Conservation (phyloP, 2,329 filamentous ascomycete species). For the Penicillium freii region DNA sequence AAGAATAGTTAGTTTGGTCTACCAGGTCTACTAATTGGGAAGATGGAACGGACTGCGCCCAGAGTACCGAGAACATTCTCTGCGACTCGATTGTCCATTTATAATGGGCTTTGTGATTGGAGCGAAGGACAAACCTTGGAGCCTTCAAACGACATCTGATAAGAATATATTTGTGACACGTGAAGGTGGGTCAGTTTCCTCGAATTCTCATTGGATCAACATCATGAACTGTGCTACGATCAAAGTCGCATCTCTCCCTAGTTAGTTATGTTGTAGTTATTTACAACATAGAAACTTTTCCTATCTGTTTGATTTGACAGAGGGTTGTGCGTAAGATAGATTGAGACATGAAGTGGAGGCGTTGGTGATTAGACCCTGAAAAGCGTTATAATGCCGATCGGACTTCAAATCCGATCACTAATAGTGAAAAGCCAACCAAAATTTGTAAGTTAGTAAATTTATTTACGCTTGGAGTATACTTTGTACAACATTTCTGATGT, state of each 20-base stretch:
- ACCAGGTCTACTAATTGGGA: neutral
- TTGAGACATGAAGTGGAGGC: neutral
- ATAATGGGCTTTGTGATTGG: neutral
- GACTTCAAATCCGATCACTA: neutral
- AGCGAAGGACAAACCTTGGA: neutral
- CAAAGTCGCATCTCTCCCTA: neutral
- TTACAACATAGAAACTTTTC: too few relatives aligned
- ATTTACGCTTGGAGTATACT: neutral
- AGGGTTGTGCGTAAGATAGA: neutral
- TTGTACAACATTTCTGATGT: neutral
- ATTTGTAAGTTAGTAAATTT: neutral
- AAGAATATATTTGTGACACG: neutral
- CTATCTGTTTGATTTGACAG: neutral
- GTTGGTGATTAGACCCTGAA: neutral
- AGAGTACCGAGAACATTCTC: conserved; percentile 34
- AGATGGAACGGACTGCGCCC: conserved; percentile 25
- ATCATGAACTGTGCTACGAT: neutral
- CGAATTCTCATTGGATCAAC: neutral
- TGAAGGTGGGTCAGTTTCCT: neutral
- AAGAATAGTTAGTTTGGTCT: neutral
- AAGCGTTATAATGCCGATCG: neutral
- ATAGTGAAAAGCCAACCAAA: neutral
- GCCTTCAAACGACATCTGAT: neutral
- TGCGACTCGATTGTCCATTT: conserved; percentile 29
- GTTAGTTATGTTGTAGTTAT: too few relatives aligned